These are phyloP conservation scores for Xylaria sp. DNA, from an alignment of 2,329 filamentous ascomycete genomes.

Conservation along the genomic window DNA sequence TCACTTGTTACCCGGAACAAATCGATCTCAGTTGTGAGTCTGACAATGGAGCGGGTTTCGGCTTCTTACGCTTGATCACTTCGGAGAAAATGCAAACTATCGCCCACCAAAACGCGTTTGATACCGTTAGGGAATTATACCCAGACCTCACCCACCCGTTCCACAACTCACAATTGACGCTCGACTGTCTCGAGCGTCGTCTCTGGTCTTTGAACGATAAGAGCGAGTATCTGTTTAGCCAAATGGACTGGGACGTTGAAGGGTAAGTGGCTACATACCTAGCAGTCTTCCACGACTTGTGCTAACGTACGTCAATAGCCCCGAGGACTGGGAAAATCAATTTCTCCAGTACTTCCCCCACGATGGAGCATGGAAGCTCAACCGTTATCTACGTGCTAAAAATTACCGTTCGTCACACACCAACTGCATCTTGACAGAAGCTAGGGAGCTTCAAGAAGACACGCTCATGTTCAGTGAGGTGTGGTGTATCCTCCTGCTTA, in stretches of 20 bases:
- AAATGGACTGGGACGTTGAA: too few relatives aligned
- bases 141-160: background rate
- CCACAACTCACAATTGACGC: background rate
- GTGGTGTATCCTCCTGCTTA: background rate
- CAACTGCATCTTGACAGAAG: background rate
- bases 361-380: background rate
- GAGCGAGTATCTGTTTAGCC: too few relatives aligned
- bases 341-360: too few relatives aligned
- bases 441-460: background rate
- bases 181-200: background rate
- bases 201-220: too few relatives aligned
- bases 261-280: too few relatives aligned
- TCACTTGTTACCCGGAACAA: background rate
- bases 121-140: background rate
- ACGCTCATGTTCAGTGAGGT: constrained; percentile 14
- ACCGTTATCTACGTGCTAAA: background rate
- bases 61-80: constrained; percentile 1
- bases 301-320: too few relatives aligned
- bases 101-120: constrained; percentile 5
- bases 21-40: constrained; percentile 2
- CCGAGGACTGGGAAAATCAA: too few relatives aligned
- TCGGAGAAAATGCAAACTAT: background rate
- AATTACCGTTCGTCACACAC: background rate
- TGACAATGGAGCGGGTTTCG: too few relatives aligned
- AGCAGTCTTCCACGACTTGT: too few relatives aligned